These are phyloP conservation scores for Penicillium sclerotigenum DNA, from an alignment of 2,329 filamentous ascomycete species.

Conservation along the genomic window DNA sequence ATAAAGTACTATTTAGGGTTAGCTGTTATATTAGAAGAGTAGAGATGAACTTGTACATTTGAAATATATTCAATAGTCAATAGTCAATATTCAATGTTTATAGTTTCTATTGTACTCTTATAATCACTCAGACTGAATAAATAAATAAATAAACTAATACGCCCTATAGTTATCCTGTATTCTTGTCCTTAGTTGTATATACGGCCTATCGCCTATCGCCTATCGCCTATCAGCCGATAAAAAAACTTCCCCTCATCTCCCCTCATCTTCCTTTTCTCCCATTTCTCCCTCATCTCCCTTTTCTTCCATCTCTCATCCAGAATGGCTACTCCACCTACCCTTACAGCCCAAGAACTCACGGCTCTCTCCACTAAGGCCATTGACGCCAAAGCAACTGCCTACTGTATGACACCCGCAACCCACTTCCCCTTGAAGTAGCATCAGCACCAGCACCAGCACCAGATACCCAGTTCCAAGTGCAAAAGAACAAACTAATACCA, in stretches of 20 bases:
- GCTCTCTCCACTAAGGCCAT: slow-evolving; percentile 61
- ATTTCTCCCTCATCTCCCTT: background rate
- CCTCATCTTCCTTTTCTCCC: background rate
- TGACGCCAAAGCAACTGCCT: slow-evolving; percentile 72
- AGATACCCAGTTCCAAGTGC: background rate
- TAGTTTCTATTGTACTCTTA: too few species aligned
- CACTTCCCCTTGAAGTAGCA: background rate
- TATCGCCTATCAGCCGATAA: slow-evolving; percentile 1
- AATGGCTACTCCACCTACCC: slow-evolving; percentile 2
- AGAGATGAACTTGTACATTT: too few species aligned
- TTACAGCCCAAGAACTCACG: slow-evolving; percentile 63
- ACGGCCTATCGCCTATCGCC: background rate
- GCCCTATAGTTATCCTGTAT: too few species aligned
- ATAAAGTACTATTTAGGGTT: background rate
- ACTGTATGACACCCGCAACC: slow-evolving; percentile 73
- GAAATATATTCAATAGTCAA: too few species aligned
- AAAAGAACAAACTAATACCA: background rate
- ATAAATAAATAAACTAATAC: too few species aligned
- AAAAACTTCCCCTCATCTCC: background rate
- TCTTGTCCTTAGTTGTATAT: background rate
- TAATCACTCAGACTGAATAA: too few species aligned
- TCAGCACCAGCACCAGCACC: background rate
- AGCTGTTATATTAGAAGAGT: background rate
- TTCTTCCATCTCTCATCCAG: background rate
- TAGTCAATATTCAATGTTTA: too few species aligned